Conservation (phyloP, 768 basidiomycete species). For the Lactarius sanguifluus region DNA sequence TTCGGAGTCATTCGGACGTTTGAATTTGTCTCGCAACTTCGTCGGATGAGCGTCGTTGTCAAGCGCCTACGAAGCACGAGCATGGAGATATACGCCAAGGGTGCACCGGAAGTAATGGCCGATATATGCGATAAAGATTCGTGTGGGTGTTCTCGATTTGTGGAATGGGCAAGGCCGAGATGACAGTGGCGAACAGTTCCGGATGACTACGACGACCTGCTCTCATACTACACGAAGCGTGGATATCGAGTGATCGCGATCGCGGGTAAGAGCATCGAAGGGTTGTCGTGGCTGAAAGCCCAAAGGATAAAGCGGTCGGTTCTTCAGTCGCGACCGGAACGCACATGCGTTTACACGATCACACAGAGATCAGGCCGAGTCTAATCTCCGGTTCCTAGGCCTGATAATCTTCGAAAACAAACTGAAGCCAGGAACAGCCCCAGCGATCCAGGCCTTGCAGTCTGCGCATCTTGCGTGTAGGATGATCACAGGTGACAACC, state of each 20-base stretch:
- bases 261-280: slow-evolving; percentile 93
- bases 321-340: not conserved
- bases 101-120: slow-evolving; percentile 97
- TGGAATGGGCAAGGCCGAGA: not conserved
- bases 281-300: slow-evolving; percentile 94
- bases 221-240: slow-evolving; percentile 95
- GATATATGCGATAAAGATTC: slow-evolving; percentile 92
- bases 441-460: slow-evolving; percentile 86
- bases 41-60: slow-evolving; percentile 97
- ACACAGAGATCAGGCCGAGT: slow-evolving; percentile 91
- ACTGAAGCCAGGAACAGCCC: slow-evolving; percentile 87
- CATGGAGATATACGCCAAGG: slow-evolving; percentile 99
- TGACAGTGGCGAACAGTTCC: slow-evolving; percentile 60
- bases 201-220: slow-evolving; percentile 90
- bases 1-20: slow-evolving; percentile 94
- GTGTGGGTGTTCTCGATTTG: slow-evolving; percentile 54
- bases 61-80: slow-evolving; percentile 90
- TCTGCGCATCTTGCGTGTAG: slow-evolving; percentile 89
- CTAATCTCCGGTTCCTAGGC: slow-evolving; percentile 85
- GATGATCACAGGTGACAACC: slow-evolving; percentile 99
- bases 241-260: slow-evolving; percentile 98
- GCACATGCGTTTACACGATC: slow-evolving; percentile 12
- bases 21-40: slow-evolving; percentile 90
- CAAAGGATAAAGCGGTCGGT: slow-evolving; percentile 89
- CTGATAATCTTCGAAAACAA: slow-evolving; percentile 98